Evolutionary conservation across 106 monocot genomes (phyloP), one percentile per base, ranked within the genome.

Genomic region (Allium fistulosum): DNA sequence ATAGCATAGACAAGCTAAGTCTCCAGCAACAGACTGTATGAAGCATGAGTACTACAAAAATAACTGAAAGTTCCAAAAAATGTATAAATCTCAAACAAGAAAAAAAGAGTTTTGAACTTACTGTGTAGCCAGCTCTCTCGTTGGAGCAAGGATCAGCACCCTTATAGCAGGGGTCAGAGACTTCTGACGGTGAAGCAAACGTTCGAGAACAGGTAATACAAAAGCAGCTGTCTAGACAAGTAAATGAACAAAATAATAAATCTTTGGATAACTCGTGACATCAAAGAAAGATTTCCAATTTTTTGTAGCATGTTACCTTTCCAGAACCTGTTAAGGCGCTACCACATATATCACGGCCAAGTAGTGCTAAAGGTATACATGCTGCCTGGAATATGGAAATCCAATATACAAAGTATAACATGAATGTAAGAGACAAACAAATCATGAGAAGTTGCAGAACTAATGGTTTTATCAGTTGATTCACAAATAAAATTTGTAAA

Each of bases 241-340:
- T 67, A 57, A 50, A 62, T 46, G 26, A 37, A 37, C 37, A 37
- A 5, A 22, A 37, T 37, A 37, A 37, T 37, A 37, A 37, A 37
- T 2, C 2, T 37, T 37, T 37, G 37, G 37, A 37, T 37, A 37
- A 37, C 37, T 37, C 37, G 22, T 37, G 37, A 37, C 37, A 37
- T 37, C 37, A 37, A 37, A 37, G 37, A 37, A 37, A 37, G 37
- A 37, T 4, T 37, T 37, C 37, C 37, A 37, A 4, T 37, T 1
- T 37, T 37, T 37, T 26, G 28, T 27, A 15, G 60, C 62, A 11
- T 49, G 2, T 66, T 78, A 94, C 97, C 97, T 97, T 97, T 74
- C 97, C 97, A 22, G 97, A 97, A 71, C 97, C 97, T 51, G 97
- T 97, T 70, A 92, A 76, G 45, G 97, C 97, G 71, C 97, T 97